Percentiles rank a stretch among this genome's conserved stretches.
Evolutionary conservation across 192 early-diverging fungal species (phyloP).

Genomic region (Coemansia sp.): DNA sequence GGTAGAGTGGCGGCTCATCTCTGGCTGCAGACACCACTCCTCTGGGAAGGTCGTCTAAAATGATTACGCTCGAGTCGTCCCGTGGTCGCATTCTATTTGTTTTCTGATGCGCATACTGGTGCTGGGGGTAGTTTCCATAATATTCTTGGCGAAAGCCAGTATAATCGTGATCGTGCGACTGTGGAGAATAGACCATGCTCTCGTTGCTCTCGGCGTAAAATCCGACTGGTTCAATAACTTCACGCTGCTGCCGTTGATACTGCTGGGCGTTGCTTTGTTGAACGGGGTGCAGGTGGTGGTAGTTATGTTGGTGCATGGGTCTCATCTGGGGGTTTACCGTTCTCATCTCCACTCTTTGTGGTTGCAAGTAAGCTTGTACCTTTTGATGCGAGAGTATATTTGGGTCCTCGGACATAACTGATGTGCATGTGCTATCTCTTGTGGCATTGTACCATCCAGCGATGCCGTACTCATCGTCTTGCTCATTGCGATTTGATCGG

Average conservation of each 20-base stretch:
- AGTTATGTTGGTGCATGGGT: not conserved
- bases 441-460: constrained; percentile 42
- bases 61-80: not conserved
- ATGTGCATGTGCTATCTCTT: constrained; percentile 32
- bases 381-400: constrained; percentile 7
- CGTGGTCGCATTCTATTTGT: not conserved
- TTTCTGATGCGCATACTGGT: not conserved
- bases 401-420: constrained; percentile 17
- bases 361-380: too few relatives aligned
- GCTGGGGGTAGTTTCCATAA: not conserved
- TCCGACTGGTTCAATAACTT: not conserved
- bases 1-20: constrained; percentile 11
- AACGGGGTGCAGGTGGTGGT: not conserved
- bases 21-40: constrained; percentile 3
- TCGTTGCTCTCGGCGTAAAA: not conserved
- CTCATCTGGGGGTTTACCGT: not conserved
- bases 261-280: not conserved
- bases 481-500: constrained; percentile 12
- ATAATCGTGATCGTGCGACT: not conserved
- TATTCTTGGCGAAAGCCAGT: not conserved
- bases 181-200: not conserved
- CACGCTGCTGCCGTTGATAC: not conserved
- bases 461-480: constrained; percentile 30
- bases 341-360: not conserved
- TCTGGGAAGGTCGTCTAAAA: constrained; percentile 17